Base-by-base conservation (phyloP, 2,329 filamentous ascomycete genomes). In the Fusarium sp. region DNA sequence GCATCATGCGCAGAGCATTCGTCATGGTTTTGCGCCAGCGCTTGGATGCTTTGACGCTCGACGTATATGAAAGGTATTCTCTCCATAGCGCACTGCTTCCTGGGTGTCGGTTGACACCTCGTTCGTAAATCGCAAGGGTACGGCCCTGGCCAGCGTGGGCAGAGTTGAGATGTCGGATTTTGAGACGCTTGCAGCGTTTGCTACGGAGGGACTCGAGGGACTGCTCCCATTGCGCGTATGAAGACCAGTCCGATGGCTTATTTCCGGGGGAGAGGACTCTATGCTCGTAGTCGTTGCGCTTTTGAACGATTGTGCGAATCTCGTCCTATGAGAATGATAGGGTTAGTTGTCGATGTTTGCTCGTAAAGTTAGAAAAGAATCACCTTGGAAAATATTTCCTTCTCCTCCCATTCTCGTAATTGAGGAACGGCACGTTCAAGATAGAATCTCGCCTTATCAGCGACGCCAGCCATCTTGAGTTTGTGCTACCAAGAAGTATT, bases 371-470 rank as follows among this genome's bases (percentile, higher is more conserved):
- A 23, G 18, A 14, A 40, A n/a, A 26, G 11, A 75, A 82, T 37
- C 81, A 93, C 93, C 84, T 92, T 91, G 67, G 88, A 89, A 83
- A 99, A 99, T 75, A 99, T 92, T 76, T 93, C 91, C 81, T 97
- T 98, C 73, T 93, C 89, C 82, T 97, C 93, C 81, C 94, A 97
- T 77, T 97, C 94, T 70, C 94, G 93, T 62, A 99, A 88, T 81
- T 98, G 95, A 18, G 95, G 94, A 45, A 98, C 93, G 4, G 93
- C 92, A 75, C 95, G 92, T 84, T 99, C 96, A 71, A 98, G 88
- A 82, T 93, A 98, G 83, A 95, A 98, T 64, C 95, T 93, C 60
- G 95, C 96, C 83, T 98, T 98, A 78, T 98, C 96, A 70, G 93
- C 92, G 64, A 96, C 91, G 44, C 90, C 92, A 3, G 94, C 89